Conservation (phyloP, 345 rosid genomes). For the Raphanus raphanistrum region DNA sequence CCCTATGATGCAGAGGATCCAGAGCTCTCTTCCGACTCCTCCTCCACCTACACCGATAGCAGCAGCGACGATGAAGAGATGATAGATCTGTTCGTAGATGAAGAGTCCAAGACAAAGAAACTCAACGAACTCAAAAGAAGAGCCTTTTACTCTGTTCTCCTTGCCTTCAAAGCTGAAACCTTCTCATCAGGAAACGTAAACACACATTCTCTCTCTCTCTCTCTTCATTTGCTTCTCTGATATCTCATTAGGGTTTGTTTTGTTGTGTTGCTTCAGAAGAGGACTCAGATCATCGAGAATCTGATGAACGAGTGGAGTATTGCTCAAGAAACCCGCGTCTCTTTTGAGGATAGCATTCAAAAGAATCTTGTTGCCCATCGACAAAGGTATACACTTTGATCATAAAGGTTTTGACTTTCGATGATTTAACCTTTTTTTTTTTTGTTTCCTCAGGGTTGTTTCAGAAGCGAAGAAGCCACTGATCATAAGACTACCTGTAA, state of each 20-base stretch:
- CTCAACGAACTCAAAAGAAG: background rate
- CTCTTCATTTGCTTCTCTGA: background rate
- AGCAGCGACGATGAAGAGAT: too few species aligned
- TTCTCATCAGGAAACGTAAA: background rate
- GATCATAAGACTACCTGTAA: background rate
- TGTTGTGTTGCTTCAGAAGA: slow-evolving; percentile 8
- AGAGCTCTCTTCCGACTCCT: too few species aligned
- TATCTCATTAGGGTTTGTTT: background rate
- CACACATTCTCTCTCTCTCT: background rate
- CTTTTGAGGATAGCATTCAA: background rate
- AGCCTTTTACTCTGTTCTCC: slow-evolving; percentile 26
- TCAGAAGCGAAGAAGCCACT: background rate
- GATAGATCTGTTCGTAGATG: background rate
- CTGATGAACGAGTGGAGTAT: slow-evolving; percentile 22
- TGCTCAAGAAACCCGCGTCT: background rate
- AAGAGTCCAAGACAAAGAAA: background rate
- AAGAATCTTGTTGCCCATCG: background rate
- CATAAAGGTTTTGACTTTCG: slow-evolving; percentile 2
- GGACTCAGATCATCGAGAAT: background rate
- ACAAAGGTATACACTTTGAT: background rate
- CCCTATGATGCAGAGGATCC: background rate
- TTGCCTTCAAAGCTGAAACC: background rate
- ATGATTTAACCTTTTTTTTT: background rate
- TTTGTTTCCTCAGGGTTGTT: background rate
- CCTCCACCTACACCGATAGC: too few species aligned